phyloP scores from a whole-genome alignment of 2,329 filamentous ascomycete species.

The Rhexocercosporidium sp. region DNA sequence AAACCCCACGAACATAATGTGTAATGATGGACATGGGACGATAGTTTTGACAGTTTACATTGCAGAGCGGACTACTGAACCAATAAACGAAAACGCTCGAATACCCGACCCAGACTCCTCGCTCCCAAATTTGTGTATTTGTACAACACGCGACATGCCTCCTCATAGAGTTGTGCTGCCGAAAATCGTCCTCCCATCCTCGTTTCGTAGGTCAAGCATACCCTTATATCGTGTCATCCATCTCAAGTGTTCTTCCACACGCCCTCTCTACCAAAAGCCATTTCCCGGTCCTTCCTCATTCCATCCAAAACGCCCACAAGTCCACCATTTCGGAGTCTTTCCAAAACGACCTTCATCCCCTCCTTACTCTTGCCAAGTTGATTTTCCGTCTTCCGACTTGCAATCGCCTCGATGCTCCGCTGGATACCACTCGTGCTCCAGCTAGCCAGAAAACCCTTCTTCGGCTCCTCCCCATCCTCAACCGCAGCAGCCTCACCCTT shows the following conservation, averaged over 20 bases:
- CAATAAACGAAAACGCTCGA: constrained; percentile 22
- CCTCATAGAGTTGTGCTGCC: not conserved
- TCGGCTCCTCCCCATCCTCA: constrained; percentile 51
- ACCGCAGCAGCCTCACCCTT: constrained; percentile 46
- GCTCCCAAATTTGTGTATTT: constrained; percentile 34
- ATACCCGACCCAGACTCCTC: constrained; percentile 36
- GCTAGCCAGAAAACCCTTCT: constrained; percentile 55
- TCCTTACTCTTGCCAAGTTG: constrained; percentile 81
- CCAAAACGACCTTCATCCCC: constrained; percentile 82
- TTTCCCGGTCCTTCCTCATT: constrained; percentile 64
- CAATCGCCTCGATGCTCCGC: constrained; percentile 79
- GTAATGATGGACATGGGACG: not conserved
- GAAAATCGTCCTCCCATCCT: constrained; percentile 14
- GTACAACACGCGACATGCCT: constrained; percentile 30
- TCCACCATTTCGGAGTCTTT: constrained; percentile 69
- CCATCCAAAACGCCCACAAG: constrained; percentile 73
- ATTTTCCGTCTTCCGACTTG: constrained; percentile 76
- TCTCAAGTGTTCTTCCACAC: constrained; percentile 24
- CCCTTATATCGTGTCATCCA: constrained; percentile 10
- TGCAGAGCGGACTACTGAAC: constrained; percentile 31
- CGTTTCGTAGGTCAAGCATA: not conserved
- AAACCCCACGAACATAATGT: not conserved
- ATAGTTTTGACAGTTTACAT: constrained; percentile 12
- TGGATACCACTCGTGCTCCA: constrained; percentile 77
- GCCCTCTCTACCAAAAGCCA: constrained; percentile 27